These are phyloP conservation scores for Leccinum boreale DNA, from an alignment of 768 basidiomycete species.

Conservation along the genomic window DNA sequence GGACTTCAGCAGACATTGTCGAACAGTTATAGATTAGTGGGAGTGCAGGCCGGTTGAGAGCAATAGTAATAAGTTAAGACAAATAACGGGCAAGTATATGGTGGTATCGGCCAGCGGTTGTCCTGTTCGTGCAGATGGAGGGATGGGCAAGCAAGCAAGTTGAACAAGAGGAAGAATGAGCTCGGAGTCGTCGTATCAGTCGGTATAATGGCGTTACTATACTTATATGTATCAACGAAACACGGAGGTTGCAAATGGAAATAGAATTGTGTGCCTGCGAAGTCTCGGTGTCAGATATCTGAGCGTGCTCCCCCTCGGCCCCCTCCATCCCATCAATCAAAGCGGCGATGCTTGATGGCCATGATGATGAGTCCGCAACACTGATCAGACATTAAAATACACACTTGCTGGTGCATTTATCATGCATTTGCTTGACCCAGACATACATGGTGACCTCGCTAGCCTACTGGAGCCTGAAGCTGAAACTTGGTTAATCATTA, in stretches of 20 bases:
- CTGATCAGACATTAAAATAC: background rate
- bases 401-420: background rate
- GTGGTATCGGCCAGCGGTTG: background rate
- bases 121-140: background rate
- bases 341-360: background rate
- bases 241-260: background rate
- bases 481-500: too few relatives aligned
- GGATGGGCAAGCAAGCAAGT: background rate
- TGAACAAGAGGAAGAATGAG: background rate
- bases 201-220: background rate
- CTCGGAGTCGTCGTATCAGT: background rate
- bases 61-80: background rate
- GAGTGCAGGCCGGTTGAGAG: background rate
- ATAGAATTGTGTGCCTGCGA: background rate
- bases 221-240: conserved; percentile 7
- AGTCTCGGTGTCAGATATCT: background rate
- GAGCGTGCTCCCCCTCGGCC: background rate
- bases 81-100: background rate
- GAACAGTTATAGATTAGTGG: background rate
- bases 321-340: conserved; percentile 10
- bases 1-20: conserved; percentile 28
- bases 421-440: background rate
- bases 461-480: background rate
- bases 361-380: background rate
- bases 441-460: background rate